Conservation (phyloP, 257 asterid genomes). For the Capsicum chinense region DNA sequence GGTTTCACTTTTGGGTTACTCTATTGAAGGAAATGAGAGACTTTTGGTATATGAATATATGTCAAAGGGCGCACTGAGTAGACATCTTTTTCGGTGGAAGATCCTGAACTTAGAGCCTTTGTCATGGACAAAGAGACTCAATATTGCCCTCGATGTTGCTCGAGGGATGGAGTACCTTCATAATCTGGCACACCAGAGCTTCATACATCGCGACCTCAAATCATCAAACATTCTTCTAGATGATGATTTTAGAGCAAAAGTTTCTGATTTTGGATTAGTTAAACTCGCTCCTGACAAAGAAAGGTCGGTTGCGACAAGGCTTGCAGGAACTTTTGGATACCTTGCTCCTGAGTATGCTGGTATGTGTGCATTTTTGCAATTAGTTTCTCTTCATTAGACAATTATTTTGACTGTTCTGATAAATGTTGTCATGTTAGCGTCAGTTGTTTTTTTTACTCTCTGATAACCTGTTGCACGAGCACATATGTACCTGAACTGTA, state of each 20-base stretch:
- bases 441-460: neutral
- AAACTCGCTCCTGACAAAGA: constrained; percentile 74
- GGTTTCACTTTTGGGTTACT: constrained; percentile 72
- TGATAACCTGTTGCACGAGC: neutral
- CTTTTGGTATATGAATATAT: constrained; percentile 76
- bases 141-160: constrained; percentile 80
- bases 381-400: constrained; percentile 15
- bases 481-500: neutral
- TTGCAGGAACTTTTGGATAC: constrained; percentile 86
- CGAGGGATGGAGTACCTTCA: constrained; percentile 84
- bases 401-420: neutral
- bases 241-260: constrained; percentile 71
- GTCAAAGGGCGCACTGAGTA: constrained; percentile 79
- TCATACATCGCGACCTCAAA: constrained; percentile 85
- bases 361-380: constrained; percentile 24
- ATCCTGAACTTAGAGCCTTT: constrained; percentile 56
- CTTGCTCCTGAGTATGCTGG: constrained; percentile 96
- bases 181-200: constrained; percentile 65
- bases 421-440: neutral
- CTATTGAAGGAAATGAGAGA: constrained; percentile 67
- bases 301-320: constrained; percentile 65
- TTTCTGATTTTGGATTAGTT: constrained; percentile 81
- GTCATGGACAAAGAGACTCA: constrained; percentile 68
- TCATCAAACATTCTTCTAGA: constrained; percentile 73
- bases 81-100: constrained; percentile 76